Base-by-base conservation (phyloP, 1,284 basidiomycete genomes). In the Austroboletus novae-zelandiae region DNA sequence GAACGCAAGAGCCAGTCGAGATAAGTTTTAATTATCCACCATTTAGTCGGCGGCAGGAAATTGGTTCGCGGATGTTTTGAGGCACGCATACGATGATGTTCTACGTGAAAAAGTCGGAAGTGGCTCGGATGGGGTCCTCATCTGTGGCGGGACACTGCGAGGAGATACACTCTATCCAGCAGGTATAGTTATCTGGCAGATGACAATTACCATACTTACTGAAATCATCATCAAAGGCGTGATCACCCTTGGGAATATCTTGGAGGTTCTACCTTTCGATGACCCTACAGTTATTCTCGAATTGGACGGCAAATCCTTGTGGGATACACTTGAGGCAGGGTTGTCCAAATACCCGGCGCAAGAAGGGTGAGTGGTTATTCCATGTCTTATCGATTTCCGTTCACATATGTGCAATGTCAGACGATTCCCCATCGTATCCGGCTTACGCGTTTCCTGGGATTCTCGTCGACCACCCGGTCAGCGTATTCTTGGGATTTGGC, bases 221-320 rank as follows among this genome's bases (percentile, higher is more conserved):
- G 18, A 55, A 27, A 9, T 48, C 41, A 29, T 48, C 41, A 29
- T 45, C 35, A 3, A 56, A 89, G 89, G 91, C 1, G 71, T 77
- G 44, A 75, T 95, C 50, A 91, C 87, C 1, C 74, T 97, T 0
- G 91, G 91, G 0, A 87, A 96, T 60, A 81, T 94, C 45, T 58
- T 92, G 40, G 94, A 94, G 65, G 94, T 96, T 31, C 68, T 96
- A 43, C 94, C 94, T 0, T 97, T 94, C 56, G 89, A 92, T 54
- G 94, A 97, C 61, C 84, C 93, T 0, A 74, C 88, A 11, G 81
- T 97, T 2, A 91, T 93, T 8, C 65, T 94, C 29, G 89, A 93
- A 69, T 68, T 96, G 14, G 89, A 91, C 57, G 94, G 94, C 0
- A 75, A 80, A 59, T 77, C 84, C 0, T 80, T 96, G 35, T 94